Conservation (phyloP, 2,329 filamentous ascomycete species). For the Penicillium sp. region DNA sequence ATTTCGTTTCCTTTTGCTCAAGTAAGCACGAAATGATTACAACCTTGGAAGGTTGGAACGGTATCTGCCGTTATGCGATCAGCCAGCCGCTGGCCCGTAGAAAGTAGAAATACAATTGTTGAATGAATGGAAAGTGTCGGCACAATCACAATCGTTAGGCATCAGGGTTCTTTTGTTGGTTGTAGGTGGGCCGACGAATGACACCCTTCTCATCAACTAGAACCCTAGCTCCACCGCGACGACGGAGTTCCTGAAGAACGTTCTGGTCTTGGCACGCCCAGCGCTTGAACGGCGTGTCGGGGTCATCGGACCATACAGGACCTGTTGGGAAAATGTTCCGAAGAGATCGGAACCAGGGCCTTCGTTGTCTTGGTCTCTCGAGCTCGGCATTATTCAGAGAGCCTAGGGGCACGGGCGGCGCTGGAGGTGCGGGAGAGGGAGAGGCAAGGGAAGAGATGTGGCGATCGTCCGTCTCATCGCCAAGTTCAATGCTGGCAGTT, state of each 20-base stretch:
- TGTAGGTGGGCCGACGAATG: constrained; percentile 18
- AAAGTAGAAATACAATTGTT: not conserved
- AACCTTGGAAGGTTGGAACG: not conserved
- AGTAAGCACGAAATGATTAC: not conserved
- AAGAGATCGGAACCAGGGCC: constrained; percentile 27
- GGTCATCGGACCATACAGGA: constrained; percentile 27
- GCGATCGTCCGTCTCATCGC: constrained; percentile 19
- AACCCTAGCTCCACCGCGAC: constrained; percentile 22
- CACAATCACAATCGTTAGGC: not conserved
- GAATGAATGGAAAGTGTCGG: not conserved
- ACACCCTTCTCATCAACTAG: constrained; percentile 29
- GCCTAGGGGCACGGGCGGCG: not conserved
- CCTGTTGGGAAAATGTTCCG: constrained; percentile 17
- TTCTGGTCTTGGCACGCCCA: constrained; percentile 31
- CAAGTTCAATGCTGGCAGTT: constrained; percentile 33
- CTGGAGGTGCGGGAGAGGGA: not conserved
- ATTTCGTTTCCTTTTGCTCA: not conserved
- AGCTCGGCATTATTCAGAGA: constrained; percentile 5
- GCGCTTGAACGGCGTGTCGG: constrained; percentile 33
- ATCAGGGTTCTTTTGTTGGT: not conserved
- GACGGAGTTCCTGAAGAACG: constrained; percentile 23
- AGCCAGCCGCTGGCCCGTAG: not conserved
- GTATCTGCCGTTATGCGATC: not conserved
- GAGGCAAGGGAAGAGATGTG: not conserved
- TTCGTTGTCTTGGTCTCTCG: constrained; percentile 3